A percentile compares a stretch with the other conserved stretches of the same genome.
Evolutionary conservation across 2,329 filamentous ascomycete species (phyloP).

Genomic region (Metarhizium brunneum): DNA sequence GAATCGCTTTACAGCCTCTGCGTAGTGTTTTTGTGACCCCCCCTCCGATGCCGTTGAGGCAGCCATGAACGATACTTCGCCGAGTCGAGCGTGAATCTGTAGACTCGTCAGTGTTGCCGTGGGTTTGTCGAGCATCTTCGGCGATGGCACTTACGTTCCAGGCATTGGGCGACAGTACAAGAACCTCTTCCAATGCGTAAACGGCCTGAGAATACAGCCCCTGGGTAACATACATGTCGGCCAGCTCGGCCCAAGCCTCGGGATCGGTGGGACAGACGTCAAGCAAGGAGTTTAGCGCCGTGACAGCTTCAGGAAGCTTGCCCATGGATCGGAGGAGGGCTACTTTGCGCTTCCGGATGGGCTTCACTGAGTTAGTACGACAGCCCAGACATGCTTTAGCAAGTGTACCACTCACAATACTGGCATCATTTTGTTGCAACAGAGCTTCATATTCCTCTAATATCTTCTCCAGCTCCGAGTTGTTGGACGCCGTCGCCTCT

Average conservation of each 20-base stretch:
- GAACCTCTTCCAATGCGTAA: slow-evolving; percentile 81
- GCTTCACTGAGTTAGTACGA: slow-evolving; percentile 37
- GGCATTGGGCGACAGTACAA: slow-evolving; percentile 79
- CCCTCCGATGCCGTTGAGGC: slow-evolving; percentile 34
- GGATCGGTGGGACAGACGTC: slow-evolving; percentile 82
- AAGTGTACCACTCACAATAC: slow-evolving; percentile 52
- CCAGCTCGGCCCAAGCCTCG: slow-evolving; percentile 87
- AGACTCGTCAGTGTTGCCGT: slow-evolving; percentile 11
- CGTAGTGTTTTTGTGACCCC: slow-evolving; percentile 43
- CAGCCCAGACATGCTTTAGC: slow-evolving; percentile 3
- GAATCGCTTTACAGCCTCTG: slow-evolving; percentile 74
- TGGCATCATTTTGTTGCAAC: slow-evolving; percentile 63
- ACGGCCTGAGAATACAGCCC: slow-evolving; percentile 75
- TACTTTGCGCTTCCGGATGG: slow-evolving; percentile 75
- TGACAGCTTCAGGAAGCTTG: slow-evolving; percentile 61
- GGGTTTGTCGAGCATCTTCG: slow-evolving; percentile 1
- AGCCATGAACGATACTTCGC: slow-evolving; percentile 72
- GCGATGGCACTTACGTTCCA: slow-evolving; percentile 66
- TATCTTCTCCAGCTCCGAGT: slow-evolving; percentile 56
- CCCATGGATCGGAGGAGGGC: slow-evolving; percentile 70
- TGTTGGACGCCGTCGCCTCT: slow-evolving; percentile 66
- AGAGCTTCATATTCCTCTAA: slow-evolving; percentile 71
- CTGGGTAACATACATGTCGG: slow-evolving; percentile 75
- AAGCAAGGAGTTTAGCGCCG: slow-evolving; percentile 63
- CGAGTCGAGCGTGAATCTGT: slow-evolving; percentile 77